phyloP scores from a whole-genome alignment of 345 rosid genomes.

The Lumnitzera racemosa region DNA sequence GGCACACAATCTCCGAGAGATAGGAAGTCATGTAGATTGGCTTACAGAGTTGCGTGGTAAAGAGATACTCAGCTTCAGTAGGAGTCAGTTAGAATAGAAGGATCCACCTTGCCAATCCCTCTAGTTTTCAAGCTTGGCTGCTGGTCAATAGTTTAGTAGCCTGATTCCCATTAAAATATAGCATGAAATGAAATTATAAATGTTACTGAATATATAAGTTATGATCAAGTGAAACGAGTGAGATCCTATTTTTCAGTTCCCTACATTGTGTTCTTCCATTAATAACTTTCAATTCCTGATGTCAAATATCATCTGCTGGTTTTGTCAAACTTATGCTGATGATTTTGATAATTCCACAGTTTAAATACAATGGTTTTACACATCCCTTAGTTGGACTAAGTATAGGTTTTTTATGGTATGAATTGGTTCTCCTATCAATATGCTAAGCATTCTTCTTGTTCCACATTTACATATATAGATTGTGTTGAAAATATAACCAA shows the following conservation, averaged over 20 bases:
- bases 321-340: slow-evolving; percentile 66
- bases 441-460: slow-evolving; percentile 36
- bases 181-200: slow-evolving; percentile 91
- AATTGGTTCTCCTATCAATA: slow-evolving; percentile 93
- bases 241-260: background rate
- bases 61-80: too few species aligned
- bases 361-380: slow-evolving; percentile 66
- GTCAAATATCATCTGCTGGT: slow-evolving; percentile 20
- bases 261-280: background rate
- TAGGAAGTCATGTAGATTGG: too few species aligned
- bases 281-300: background rate
- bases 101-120: too few species aligned
- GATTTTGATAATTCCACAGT: slow-evolving; percentile 90
- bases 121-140: too few species aligned
- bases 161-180: slow-evolving; percentile 29
- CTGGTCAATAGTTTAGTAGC: too few species aligned
- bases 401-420: slow-evolving; percentile 94
- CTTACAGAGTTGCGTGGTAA: too few species aligned
- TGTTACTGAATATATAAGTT: slow-evolving; percentile 97
- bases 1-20: too few species aligned
- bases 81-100: too few species aligned
- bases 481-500: background rate
- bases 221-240: slow-evolving; percentile 92
- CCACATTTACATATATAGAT: background rate
- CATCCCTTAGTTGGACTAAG: slow-evolving; percentile 85